phyloP scores from a whole-genome alignment of 2,329 filamentous ascomycete species.

The Colletotrichum euphorbiae region DNA sequence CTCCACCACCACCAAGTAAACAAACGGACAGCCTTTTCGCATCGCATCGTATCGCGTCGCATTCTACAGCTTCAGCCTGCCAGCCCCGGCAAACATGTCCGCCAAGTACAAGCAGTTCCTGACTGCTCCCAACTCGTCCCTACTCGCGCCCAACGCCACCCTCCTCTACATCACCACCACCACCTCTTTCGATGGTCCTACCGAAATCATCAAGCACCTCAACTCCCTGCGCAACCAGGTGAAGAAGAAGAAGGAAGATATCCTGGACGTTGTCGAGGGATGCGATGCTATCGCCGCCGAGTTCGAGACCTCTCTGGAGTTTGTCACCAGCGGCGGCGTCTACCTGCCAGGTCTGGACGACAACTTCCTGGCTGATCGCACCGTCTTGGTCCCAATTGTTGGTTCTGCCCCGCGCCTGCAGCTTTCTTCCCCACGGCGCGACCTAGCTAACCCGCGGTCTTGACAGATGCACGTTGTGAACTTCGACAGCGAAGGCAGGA shows the following conservation, averaged over 20 bases:
- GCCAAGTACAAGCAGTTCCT: slow-evolving; percentile 79
- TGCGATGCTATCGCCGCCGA: slow-evolving; percentile 78
- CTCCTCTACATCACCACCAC: slow-evolving; percentile 93
- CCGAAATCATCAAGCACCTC: slow-evolving; percentile 87
- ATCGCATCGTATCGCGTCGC: slow-evolving; percentile 32
- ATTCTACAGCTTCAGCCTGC: slow-evolving; percentile 6
- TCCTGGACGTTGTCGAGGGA: slow-evolving; percentile 80
- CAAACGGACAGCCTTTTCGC: slow-evolving; percentile 2
- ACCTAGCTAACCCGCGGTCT: slow-evolving; percentile 17
- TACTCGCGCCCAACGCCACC: slow-evolving; percentile 73
- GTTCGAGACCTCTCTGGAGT: slow-evolving; percentile 85
- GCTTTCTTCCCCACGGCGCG: neutral
- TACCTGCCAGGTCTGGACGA: slow-evolving; percentile 93
- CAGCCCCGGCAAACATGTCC: slow-evolving; percentile 49
- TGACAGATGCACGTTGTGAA: slow-evolving; percentile 85
- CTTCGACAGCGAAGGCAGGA: slow-evolving; percentile 82
- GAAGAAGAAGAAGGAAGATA: slow-evolving; percentile 83
- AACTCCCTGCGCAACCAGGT: slow-evolving; percentile 76
- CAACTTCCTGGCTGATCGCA: slow-evolving; percentile 89
- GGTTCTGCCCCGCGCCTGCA: slow-evolving; percentile 50
- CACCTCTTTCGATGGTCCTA: slow-evolving; percentile 75
- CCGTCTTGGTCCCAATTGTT: slow-evolving; percentile 84
- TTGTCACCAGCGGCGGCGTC: slow-evolving; percentile 81
- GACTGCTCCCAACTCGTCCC: slow-evolving; percentile 70
- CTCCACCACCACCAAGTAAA: slow-evolving; percentile 23